Conservation (phyloP, 257 asterid genomes). For the Nicotiana attenuata region DNA sequence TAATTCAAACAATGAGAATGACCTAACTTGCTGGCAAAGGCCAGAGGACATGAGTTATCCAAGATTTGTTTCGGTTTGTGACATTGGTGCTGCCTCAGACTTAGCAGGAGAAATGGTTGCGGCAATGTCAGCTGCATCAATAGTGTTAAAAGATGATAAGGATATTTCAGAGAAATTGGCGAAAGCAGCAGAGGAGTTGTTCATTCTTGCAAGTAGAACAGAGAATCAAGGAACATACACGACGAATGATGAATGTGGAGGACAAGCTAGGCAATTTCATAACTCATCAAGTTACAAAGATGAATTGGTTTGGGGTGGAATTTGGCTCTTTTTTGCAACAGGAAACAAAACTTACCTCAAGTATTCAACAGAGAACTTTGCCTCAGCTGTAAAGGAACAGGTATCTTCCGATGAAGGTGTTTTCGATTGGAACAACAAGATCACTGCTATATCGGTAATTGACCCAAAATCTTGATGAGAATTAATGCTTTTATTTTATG, state of each 20-base stretch:
- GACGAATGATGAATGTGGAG: constrained; percentile 37
- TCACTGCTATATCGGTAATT: constrained; percentile 41
- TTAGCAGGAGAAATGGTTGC: constrained; percentile 59
- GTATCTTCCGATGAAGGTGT: constrained; percentile 29
- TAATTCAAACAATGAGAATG: constrained; percentile 22
- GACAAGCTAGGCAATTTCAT: constrained; percentile 31
- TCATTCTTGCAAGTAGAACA: constrained; percentile 21
- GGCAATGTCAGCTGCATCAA: constrained; percentile 56
- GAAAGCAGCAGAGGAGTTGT: constrained; percentile 33
- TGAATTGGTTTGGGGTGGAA: constrained; percentile 54
- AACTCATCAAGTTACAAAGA: constrained; percentile 41
- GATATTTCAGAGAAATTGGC: constrained; percentile 25
- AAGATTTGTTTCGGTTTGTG: constrained; percentile 44
- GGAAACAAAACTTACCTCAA: constrained; percentile 43
- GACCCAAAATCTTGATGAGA: not conserved
- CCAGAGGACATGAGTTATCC: constrained; percentile 51
- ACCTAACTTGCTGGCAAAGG: constrained; percentile 55
- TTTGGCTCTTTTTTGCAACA: constrained; percentile 55
- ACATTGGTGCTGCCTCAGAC: constrained; percentile 36
- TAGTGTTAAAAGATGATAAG: constrained; percentile 31
- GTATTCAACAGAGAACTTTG: constrained; percentile 32
- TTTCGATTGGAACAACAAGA: constrained; percentile 54
- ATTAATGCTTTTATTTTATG: not conserved
- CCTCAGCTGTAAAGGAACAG: constrained; percentile 43
- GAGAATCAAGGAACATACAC: constrained; percentile 34